Evolutionary conservation across 2,329 filamentous ascomycete species (phyloP), one percentile per base, ranked within the genome.

Genomic region (Claviceps arundinis): DNA sequence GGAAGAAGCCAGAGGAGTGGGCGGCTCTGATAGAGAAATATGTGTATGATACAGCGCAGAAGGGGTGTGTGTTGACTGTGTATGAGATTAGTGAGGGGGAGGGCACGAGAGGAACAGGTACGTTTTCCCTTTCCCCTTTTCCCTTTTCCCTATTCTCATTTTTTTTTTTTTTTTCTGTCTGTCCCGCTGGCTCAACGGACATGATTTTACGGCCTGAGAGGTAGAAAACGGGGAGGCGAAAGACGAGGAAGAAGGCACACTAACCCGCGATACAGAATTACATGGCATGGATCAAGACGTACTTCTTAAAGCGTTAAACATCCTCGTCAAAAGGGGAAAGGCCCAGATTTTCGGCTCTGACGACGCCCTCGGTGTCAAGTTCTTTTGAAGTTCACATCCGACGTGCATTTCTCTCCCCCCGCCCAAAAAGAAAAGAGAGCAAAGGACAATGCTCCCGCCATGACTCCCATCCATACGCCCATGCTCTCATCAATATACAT

Each of bases 1-100:
- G 91, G 91, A 78, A 80, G 56, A 85, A 81, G 61, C 84, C 86
- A 0, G 88, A 94, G 64, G 91, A 97, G 71, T 98, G 93, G 91
- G 93, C 89, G 2, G 79, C 76, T 37, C 64, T 83, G 54, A 71
- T 97, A 43, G 85, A 85, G 66, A 78, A 73, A 44, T 97, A 89
- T 82, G 85, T 89, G 46, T 90, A 97, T 34, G 81, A 82, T 56
- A 95, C 89, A 55, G 93, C 82, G 4, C 90, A 96, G 74, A 91
- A 86, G 73, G 88, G 88, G 24, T 81, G 78, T 13, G 91, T 98
- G 52, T 68, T 98, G 63, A 98, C 93, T 52, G 73, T 98, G 24
- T 97, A 96, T 68, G 93, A 98, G 71, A 71, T 98, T 61, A 77
- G 81, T 2, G 82, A 96, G 67, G 88, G 91, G n/a, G 91, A 97